Conservation (phyloP, 768 basidiomycete genomes). For the Dioszegia aurantiaca region DNA sequence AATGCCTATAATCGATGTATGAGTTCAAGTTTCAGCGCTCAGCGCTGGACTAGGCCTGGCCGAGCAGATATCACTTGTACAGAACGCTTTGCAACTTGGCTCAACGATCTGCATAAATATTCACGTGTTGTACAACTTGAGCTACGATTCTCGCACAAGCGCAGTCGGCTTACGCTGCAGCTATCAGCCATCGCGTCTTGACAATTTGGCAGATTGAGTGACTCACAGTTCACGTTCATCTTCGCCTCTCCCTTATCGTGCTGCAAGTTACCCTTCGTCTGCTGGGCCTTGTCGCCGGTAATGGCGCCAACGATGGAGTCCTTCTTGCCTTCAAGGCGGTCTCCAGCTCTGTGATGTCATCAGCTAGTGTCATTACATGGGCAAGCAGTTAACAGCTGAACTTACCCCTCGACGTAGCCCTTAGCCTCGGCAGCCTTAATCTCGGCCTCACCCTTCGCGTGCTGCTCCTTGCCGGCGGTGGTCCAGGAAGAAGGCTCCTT, state of each 20-base stretch:
- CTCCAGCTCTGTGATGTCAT: slow-evolving; percentile 31
- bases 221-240: slow-evolving; percentile 18
- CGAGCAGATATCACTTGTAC: no score
- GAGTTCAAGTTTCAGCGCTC: no score
- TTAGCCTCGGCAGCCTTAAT: slow-evolving; percentile 51
- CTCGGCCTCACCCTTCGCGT: slow-evolving; percentile 51
- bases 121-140: no score
- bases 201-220: background rate
- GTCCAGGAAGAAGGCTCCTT: slow-evolving; percentile 46
- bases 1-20: no score
- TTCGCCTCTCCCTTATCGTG: slow-evolving; percentile 30
- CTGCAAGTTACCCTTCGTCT: slow-evolving; percentile 45
- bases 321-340: slow-evolving; percentile 50
- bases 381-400: background rate
- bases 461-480: slow-evolving; percentile 48
- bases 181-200: background rate
- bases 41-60: no score
- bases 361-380: background rate
- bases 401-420: slow-evolving; percentile 50
- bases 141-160: no score
- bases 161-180: background rate
- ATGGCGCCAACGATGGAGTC: slow-evolving; percentile 50
- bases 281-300: slow-evolving; percentile 49
- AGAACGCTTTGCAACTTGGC: no score
- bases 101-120: no score